Conservation (phyloP, 192 early-diverging fungal genomes). For the Coemansia sp. region DNA sequence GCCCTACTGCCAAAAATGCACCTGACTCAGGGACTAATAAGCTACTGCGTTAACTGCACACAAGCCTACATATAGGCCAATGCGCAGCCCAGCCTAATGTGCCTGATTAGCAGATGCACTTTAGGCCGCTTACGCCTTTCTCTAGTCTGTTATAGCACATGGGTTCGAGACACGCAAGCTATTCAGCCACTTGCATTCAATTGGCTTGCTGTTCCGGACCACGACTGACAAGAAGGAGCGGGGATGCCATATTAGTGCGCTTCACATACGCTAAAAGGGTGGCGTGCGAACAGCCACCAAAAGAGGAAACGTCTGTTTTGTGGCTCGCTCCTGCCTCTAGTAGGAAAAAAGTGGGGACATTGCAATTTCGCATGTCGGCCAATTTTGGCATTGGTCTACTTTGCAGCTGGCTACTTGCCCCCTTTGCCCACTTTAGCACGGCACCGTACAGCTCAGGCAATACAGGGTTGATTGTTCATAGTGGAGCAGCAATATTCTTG, state of each 20-base stretch:
- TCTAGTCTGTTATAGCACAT: background rate
- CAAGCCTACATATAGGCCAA: background rate
- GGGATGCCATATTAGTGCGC: background rate
- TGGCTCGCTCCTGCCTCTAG: background rate
- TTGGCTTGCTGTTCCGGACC: background rate
- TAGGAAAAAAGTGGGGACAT: background rate
- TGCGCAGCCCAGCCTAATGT: background rate
- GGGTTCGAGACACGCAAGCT: background rate
- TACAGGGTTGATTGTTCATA: background rate
- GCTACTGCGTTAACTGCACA: background rate
- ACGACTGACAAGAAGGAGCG: background rate
- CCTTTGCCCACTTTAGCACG: background rate
- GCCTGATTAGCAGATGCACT: background rate
- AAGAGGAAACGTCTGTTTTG: background rate
- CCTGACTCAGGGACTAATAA: background rate
- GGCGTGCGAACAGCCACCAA: constrained; percentile 19
- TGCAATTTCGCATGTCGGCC: background rate
- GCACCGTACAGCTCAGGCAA: background rate
- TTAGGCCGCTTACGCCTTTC: background rate
- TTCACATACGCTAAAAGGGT: background rate
- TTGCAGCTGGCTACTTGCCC: background rate
- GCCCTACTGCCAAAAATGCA: background rate
- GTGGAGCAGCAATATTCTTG: background rate
- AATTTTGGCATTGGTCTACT: background rate
- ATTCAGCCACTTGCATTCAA: background rate